A percentile compares a stretch with the other conserved stretches of the same genome.
phyloP scores from a whole-genome alignment of 2,329 filamentous ascomycete genomes.

The Colletotrichum scovillei region DNA sequence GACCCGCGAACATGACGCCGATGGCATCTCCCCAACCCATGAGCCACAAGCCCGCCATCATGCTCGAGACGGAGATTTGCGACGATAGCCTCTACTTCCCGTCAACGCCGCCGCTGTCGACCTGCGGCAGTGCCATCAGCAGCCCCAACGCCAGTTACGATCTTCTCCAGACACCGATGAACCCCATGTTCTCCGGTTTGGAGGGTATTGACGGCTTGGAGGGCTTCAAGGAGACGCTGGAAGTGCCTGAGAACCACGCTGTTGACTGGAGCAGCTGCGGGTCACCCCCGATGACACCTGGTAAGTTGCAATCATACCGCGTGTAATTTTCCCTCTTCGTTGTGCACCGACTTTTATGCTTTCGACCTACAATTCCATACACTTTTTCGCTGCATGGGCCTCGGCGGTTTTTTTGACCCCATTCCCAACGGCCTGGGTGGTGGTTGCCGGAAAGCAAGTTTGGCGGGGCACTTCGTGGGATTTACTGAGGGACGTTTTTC shows the following conservation, averaged over 20 bases:
- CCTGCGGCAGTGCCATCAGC: constrained; percentile 85
- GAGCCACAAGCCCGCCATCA: constrained; percentile 76
- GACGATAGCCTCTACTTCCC: constrained; percentile 79
- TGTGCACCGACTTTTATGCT: neutral
- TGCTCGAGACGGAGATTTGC: constrained; percentile 81
- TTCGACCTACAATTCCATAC: neutral
- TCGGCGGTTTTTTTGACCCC: constrained; percentile 7
- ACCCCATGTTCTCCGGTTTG: constrained; percentile 80
- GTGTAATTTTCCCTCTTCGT: constrained; percentile 1
- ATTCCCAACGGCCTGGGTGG: constrained; percentile 4
- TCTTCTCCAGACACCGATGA: constrained; percentile 83
- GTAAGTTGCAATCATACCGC: constrained; percentile 68
- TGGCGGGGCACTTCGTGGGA: constrained; percentile 28
- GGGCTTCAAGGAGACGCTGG: constrained; percentile 75
- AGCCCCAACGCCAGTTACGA: constrained; percentile 82
- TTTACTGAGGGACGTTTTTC: constrained; percentile 4
- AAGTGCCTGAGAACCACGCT: constrained; percentile 79
- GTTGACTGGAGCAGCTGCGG: constrained; percentile 81
- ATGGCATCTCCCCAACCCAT: constrained; percentile 80
- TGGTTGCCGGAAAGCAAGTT: constrained; percentile 3
- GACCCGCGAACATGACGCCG: constrained; percentile 76
- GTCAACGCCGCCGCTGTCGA: constrained; percentile 87
- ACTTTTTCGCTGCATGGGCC: constrained; percentile 4
- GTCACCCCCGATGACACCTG: constrained; percentile 90
- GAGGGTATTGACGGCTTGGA: constrained; percentile 68